Base-by-base conservation (phyloP, 2,329 filamentous ascomycete species). In the Endoconidiophora polonica region DNA sequence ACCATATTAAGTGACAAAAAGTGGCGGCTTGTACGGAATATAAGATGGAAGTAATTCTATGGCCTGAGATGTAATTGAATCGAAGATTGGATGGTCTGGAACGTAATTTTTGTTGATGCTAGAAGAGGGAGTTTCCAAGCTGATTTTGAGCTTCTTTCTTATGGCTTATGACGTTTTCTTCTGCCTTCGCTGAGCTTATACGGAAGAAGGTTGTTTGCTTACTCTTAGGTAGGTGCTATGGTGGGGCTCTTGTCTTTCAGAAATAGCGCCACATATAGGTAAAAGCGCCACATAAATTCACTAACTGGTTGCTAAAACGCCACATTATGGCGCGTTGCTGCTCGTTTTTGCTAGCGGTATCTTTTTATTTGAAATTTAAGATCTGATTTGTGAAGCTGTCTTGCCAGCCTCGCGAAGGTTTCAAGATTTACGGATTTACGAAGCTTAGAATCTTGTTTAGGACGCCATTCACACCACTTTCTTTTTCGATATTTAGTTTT, bases 371-470 rank as follows among this genome's bases (percentile, higher is more conserved):
- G 43, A 53, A 23, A 22, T 22, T 46, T 42, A 29, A 43, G 44
- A 52, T 48, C 36, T 9, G 29, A 3, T 33, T 1, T 33, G 12
- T 41, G 24, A 48, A 52, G 50, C 50, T 45, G 47, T 26, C 36
- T 12, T 22, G 33, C 18, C 44, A 53, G 51, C 51, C 51, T 53
- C 47, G 51, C 39, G 39, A 36, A 50, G 24, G 16, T 18, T 18
- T 18, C 16, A 14, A 20, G 44, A 29, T 33, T 40, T 37, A 16
- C 36, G 36, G 41, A 26, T n/a, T 46, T 40, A 23, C 16, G 16
- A 18, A 39, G 20, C 23, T 37, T 24, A 49, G 61, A 59, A 52
- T 63, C 64, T 37, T 68, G n/a, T 48, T 26, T 33, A 18, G 18
- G 26, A 14, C 49, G 5, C 1, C 14, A 23, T 38, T 26, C 9